These are phyloP conservation scores for Lentinula novae-zelandiae DNA, from an alignment of 1,284 basidiomycete species.

Conservation along the genomic window DNA sequence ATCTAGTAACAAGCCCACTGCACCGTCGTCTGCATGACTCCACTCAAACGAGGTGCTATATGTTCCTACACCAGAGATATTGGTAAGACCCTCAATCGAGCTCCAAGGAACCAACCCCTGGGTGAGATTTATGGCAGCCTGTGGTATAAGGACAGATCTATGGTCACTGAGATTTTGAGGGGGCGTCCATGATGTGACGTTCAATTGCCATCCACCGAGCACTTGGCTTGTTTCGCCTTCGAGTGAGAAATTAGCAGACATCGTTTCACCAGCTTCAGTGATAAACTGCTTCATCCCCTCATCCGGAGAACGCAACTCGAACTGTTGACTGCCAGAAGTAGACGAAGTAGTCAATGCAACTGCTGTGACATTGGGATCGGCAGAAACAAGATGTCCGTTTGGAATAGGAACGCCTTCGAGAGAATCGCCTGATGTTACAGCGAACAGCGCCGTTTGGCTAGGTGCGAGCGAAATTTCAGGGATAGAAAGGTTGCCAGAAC, in stretches of 20 bases:
- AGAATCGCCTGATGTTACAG: slow-evolving; percentile 11
- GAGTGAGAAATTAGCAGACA: slow-evolving; percentile 14
- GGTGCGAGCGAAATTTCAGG: slow-evolving; percentile 13
- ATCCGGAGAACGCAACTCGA: slow-evolving; percentile 11
- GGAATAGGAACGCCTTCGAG: slow-evolving; percentile 13
- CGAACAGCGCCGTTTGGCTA: slow-evolving; percentile 12
- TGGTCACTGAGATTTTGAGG: slow-evolving; percentile 13
- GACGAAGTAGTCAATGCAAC: slow-evolving; percentile 10
- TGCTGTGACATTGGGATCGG: background rate
- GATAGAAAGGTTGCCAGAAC: slow-evolving; percentile 12
- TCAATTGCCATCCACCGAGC: slow-evolving; percentile 15
- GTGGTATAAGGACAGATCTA: slow-evolving; percentile 11
- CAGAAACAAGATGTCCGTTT: slow-evolving; percentile 8
- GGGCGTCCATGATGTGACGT: slow-evolving; percentile 17
- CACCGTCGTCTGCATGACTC: slow-evolving; percentile 8
- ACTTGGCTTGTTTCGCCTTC: slow-evolving; percentile 10
- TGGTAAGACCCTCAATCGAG: slow-evolving; percentile 13
- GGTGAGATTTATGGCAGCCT: slow-evolving; percentile 15
- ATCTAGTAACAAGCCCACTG: slow-evolving; percentile 16
- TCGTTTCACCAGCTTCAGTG: slow-evolving; percentile 8
- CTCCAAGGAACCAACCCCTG: slow-evolving; percentile 19
- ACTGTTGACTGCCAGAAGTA: background rate
- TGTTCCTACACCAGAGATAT: slow-evolving; percentile 19
- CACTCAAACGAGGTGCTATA: slow-evolving; percentile 17
- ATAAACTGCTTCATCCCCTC: slow-evolving; percentile 12